Conservation (phyloP, 306 rosid species). For the Lathyrus tuberosus region DNA sequence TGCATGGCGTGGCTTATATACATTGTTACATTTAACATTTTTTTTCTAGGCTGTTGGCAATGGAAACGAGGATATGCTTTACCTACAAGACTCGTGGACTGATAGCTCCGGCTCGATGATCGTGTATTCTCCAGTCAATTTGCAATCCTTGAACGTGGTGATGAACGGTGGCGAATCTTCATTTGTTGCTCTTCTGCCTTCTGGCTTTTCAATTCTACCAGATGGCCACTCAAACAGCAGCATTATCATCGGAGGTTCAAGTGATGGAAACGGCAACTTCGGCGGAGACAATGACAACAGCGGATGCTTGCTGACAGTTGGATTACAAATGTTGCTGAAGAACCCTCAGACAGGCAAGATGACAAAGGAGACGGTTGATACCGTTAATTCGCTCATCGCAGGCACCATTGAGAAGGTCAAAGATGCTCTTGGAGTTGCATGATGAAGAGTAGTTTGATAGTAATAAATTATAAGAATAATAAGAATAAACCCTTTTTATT, state of each 20-base stretch:
- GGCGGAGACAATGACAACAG: background rate
- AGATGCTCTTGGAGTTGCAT: constrained; percentile 57
- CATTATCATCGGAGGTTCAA: background rate
- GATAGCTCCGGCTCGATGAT: constrained; percentile 70
- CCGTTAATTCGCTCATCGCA: constrained; percentile 57
- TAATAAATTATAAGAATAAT: no score
- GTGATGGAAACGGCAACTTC: background rate
- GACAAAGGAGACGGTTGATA: constrained; percentile 65
- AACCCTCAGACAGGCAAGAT: constrained; percentile 54
- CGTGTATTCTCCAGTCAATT: constrained; percentile 73
- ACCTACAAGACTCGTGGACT: constrained; percentile 77
- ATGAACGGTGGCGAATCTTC: constrained; percentile 73
- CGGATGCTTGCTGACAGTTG: constrained; percentile 70
- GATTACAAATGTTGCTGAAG: constrained; percentile 65
- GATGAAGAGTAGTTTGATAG: background rate
- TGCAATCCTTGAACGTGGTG: constrained; percentile 52
- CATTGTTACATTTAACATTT: background rate
- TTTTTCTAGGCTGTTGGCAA: constrained; percentile 34
- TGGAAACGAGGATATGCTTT: constrained; percentile 52
- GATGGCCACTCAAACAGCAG: constrained; percentile 39
- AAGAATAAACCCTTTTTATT: no score
- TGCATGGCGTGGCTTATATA: no score
- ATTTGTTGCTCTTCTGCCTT: constrained; percentile 65
- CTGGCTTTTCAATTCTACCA: constrained; percentile 77
- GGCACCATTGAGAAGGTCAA: constrained; percentile 73